A percentile compares a stretch with the other conserved stretches of the same genome.
Evolutionary conservation across 2,329 filamentous ascomycete genomes (phyloP).

Genomic region (Nothopassalora personata): DNA sequence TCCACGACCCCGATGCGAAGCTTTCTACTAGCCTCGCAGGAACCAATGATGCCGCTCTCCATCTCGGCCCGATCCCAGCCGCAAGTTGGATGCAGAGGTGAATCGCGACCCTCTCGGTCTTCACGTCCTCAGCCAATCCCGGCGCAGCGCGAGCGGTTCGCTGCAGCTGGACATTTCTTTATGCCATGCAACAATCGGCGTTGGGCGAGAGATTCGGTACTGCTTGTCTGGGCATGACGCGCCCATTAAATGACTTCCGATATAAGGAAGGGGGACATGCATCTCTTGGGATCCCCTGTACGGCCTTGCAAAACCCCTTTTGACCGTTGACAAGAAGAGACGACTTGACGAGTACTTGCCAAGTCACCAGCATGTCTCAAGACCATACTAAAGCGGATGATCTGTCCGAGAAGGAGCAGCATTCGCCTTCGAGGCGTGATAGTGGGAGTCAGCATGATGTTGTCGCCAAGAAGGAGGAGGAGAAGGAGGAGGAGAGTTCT

Average conservation of each 20-base stretch:
- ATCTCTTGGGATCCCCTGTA: neutral
- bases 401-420: neutral
- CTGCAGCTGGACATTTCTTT: neutral
- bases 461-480: neutral
- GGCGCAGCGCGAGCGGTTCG: neutral
- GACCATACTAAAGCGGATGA: neutral
- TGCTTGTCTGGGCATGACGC: neutral
- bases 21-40: neutral
- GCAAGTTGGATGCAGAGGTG: neutral
- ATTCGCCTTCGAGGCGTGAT: neutral
- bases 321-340: neutral
- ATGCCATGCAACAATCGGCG: neutral
- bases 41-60: too few relatives aligned
- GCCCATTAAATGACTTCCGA: neutral
- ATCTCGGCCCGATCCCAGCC: neutral
- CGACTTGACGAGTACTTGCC: neutral
- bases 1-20: neutral
- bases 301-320: neutral
- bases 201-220: neutral
- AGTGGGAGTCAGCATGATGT: neutral
- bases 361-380: neutral
- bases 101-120: neutral
- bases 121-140: neutral
- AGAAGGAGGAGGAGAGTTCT: neutral
- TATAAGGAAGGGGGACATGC: neutral